A percentile compares a stretch with the other conserved stretches of the same genome.
Evolutionary conservation across 139 green algal species (phyloP).

Genomic region (Yamagishiella unicocca): DNA sequence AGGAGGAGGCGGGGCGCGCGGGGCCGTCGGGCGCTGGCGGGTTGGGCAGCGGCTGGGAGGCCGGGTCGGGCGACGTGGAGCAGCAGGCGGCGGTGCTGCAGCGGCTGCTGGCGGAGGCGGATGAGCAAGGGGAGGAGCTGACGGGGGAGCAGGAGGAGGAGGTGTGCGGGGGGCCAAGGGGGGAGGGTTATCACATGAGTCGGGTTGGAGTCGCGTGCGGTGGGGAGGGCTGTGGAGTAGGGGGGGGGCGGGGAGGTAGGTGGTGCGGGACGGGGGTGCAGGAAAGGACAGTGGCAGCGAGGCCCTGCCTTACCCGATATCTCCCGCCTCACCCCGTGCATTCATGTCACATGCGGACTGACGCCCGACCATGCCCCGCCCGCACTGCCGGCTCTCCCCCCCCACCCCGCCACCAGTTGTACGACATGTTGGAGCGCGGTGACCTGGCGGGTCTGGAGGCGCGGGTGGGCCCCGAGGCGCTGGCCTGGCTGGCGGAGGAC

Average conservation of each 20-base stretch:
- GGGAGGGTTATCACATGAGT: too few species aligned
- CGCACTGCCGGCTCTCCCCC: too few species aligned
- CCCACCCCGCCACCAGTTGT: background rate
- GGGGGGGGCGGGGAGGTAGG: background rate
- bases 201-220: too few species aligned
- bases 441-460: background rate
- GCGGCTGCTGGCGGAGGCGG: background rate
- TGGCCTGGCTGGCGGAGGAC: slow-evolving; percentile 3
- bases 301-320: background rate
- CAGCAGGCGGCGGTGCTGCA: background rate
- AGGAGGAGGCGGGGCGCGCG: background rate
- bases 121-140: background rate
- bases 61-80: background rate
- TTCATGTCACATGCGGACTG: too few species aligned
- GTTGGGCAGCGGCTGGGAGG: background rate
- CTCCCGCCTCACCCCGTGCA: too few species aligned
- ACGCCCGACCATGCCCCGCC: too few species aligned
- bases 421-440: background rate
- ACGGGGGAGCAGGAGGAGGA: slow-evolving; percentile 16
- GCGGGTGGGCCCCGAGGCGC: background rate
- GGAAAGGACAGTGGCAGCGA: background rate
- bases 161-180: background rate
- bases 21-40: too few species aligned
- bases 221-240: background rate
- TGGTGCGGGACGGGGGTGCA: background rate